A percentile compares a stretch with the other conserved stretches of the same genome.
Conservation (phyloP, 192 early-diverging fungal species). For the Gamsiella multidivaricata region DNA sequence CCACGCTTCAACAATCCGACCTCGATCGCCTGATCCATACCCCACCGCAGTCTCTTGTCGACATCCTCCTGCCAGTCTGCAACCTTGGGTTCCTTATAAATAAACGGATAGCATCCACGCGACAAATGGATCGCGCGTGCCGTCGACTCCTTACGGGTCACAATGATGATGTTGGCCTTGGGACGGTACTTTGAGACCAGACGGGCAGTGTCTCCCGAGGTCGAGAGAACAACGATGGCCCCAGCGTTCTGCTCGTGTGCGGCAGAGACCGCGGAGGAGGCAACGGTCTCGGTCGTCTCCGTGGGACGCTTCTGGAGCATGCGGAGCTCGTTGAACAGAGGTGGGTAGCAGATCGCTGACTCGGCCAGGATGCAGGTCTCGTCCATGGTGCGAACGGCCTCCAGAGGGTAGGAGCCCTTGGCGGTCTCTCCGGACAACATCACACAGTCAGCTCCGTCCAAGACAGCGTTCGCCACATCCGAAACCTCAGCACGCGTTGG, state of each 20-base stretch:
- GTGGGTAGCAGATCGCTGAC: conserved; percentile 93
- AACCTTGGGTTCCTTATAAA: conserved; percentile 67
- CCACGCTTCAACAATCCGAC: conserved; percentile 63
- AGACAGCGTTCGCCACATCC: conserved; percentile 97
- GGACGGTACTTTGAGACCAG: conserved; percentile 96
- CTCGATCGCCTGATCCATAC: conserved; percentile 78
- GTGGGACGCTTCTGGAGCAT: conserved; percentile 79
- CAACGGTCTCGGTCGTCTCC: conserved; percentile 91
- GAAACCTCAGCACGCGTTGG: conserved; percentile 99
- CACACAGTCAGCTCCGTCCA: conserved; percentile 98
- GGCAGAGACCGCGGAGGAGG: conserved; percentile 87
- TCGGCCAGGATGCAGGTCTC: conserved; percentile 93
- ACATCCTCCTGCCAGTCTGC: conserved; percentile 87
- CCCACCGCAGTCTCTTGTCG: conserved; percentile 79
- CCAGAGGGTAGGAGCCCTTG: conserved; percentile 91
- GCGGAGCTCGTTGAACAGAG: conserved; percentile 91
- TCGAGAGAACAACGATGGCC: conserved; percentile 90
- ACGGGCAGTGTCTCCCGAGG: conserved; percentile 89
- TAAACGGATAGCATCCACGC: conserved; percentile 84
- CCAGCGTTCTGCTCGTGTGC: conserved; percentile 86
- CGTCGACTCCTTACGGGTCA: conserved; percentile 83
- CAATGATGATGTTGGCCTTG: conserved; percentile 88
- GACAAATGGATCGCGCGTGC: conserved; percentile 82
- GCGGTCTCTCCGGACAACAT: conserved; percentile 99
- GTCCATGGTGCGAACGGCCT: conserved; percentile 94